phyloP scores from a whole-genome alignment of 495 filamentous ascomycete genomes.

The Aspergillus conjunctus region DNA sequence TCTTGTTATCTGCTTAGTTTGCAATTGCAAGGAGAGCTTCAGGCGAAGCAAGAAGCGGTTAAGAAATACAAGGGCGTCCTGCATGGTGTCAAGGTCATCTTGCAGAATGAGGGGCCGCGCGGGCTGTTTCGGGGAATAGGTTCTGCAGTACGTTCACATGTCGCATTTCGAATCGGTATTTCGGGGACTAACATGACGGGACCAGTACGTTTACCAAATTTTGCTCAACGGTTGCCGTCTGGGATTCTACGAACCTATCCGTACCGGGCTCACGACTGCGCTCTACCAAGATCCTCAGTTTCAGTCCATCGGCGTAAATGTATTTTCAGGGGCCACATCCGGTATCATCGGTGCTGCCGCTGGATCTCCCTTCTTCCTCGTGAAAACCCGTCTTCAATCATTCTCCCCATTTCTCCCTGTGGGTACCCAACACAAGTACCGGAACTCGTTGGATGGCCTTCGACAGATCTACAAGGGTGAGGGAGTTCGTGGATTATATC shows the following conservation, averaged over 20 bases:
- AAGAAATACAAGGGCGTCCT: slow-evolving; percentile 90
- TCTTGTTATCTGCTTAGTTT: slow-evolving; percentile 52
- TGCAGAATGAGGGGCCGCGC: slow-evolving; percentile 83
- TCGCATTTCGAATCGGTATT: neutral
- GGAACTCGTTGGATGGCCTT: slow-evolving; percentile 81
- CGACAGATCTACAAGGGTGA: slow-evolving; percentile 74
- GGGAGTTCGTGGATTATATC: slow-evolving; percentile 79
- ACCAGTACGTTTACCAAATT: slow-evolving; percentile 92
- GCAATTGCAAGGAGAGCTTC: slow-evolving; percentile 96
- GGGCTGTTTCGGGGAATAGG: slow-evolving; percentile 90
- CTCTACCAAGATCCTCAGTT: slow-evolving; percentile 70
- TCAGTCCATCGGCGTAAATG: slow-evolving; percentile 87
- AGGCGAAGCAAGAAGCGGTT: slow-evolving; percentile 77
- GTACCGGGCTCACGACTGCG: slow-evolving; percentile 61
- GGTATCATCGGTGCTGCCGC: slow-evolving; percentile 88
- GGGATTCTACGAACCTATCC: slow-evolving; percentile 96
- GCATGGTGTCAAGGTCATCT: slow-evolving; percentile 87
- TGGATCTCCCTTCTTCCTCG: slow-evolving; percentile 96
- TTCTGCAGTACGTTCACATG: slow-evolving; percentile 63
- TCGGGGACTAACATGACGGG: slow-evolving; percentile 5
- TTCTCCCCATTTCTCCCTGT: slow-evolving; percentile 93
- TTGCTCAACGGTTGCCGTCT: slow-evolving; percentile 94
- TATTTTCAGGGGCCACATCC: slow-evolving; percentile 84
- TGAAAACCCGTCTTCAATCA: slow-evolving; percentile 95
- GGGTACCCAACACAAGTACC: slow-evolving; percentile 92